Evolutionary conservation across 768 basidiomycete species (phyloP).

Genomic region (Boletus tylopilopsis): DNA sequence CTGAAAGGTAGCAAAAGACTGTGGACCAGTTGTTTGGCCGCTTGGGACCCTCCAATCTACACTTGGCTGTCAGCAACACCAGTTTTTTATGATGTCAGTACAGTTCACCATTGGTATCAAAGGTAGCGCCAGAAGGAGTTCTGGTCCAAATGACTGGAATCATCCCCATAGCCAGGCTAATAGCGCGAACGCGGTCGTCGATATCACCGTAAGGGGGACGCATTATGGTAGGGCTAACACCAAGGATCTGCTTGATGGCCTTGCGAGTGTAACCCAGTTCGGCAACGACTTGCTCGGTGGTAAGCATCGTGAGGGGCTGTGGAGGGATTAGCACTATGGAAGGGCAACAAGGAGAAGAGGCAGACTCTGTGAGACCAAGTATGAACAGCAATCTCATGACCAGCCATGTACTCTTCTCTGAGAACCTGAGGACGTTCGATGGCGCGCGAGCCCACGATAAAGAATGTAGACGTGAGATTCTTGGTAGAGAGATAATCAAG

Average conservation of each 20-base stretch:
- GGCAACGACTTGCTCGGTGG: constrained; percentile 83
- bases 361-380: constrained; percentile 84
- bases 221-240: constrained; percentile 76
- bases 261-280: constrained; percentile 92
- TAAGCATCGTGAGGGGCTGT: constrained; percentile 63
- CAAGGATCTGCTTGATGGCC: constrained; percentile 71
- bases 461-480: constrained; percentile 79
- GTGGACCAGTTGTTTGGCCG: constrained; percentile 62
- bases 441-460: constrained; percentile 83
- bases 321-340: constrained; percentile 13
- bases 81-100: background rate
- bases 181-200: constrained; percentile 91
- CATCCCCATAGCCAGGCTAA: constrained; percentile 88
- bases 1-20: constrained; percentile 67
- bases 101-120: constrained; percentile 67
- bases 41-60: constrained; percentile 86
- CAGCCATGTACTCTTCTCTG: constrained; percentile 73
- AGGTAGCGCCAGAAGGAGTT: constrained; percentile 47
- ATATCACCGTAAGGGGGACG: constrained; percentile 84
- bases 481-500: constrained; percentile 67
- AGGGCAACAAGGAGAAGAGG: background rate
- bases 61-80: constrained; percentile 10
- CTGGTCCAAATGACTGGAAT: constrained; percentile 89
- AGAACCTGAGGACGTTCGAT: constrained; percentile 74
- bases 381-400: constrained; percentile 81